Evolutionary conservation across 1,139 yeast species (phyloP), one percentile per base, ranked within the genome.

Genomic region (Hyphopichia pseudoburtonii): DNA sequence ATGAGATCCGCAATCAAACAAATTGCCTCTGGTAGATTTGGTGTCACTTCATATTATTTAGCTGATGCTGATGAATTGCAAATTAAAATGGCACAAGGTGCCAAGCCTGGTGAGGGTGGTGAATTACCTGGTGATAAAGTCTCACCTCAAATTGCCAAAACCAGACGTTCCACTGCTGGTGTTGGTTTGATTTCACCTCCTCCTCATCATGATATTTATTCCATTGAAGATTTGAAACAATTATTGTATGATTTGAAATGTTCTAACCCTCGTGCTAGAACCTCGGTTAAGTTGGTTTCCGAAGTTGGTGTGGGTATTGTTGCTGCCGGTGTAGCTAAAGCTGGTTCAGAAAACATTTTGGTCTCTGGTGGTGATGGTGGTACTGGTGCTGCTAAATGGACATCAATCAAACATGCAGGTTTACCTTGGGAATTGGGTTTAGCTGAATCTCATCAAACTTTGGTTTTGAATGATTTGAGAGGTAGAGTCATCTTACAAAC

Each of bases 41-140:
- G 98, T 72, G 98, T 92, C 37, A 92, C 98, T 6, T 88, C 97
- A 2, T 80, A 84, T 67, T 92, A 92, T 61, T 75, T 92, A 54
- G 82, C 96, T 25, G 97, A 92, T 66, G 96, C 97, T 31, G 97
- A 92, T 57, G 97, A 92, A 69, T 80, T 92, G 48, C 98, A 92
- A 68, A 92, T 92, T 62, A 92, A 92, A 70, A 89, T 92, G 94
- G 97, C 98, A 8, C 98, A 92, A 68, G 97, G 98, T 67, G 98
- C 98, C 39, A 92, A 92, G 67, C 97, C 97, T 8, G 98, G 97
- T 73, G 97, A 92, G 72, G 98, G 98, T 74, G 98, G 98, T 77
- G 97, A 92, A 65, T 74, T 92, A 51, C 97, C 97, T 32, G 97
- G 96, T 43, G 86, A 86, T 70, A 92, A 92, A 66, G 97, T 92